Base-by-base conservation (phyloP, 2,329 filamentous ascomycete species). In the Stagonosporopsis rhizophila region DNA sequence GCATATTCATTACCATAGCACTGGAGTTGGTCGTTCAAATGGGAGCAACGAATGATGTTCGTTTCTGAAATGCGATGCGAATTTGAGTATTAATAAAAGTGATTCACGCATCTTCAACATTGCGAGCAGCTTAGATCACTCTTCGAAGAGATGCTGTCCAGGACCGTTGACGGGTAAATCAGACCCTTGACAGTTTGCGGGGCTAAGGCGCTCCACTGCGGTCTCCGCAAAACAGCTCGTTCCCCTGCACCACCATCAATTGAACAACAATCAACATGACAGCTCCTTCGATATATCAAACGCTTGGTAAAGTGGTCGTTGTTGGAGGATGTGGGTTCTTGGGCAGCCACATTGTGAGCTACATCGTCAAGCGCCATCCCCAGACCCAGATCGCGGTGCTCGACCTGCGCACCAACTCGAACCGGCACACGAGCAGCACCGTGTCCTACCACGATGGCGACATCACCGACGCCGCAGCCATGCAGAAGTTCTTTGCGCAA, bases 251-350 rank as follows among this genome's bases (percentile, higher is more conserved):
- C 53, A 54, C 45, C 55, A 51, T 34, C 48, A 56, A 49, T 45
- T 32, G 42, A 47, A 57, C 57, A 59, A 25, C 37, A 52, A 46
- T 34, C 38, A 56, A 52, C 42, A 69, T 66, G 66, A 60, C 65
- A 51, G 47, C 44, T 17, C 48, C 59, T 42, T 57, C 61, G 44
- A 50, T 55, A 8, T 61, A 62, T 12, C 62, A 68, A 20, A 75
- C 76, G 2, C 72, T 81, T 32, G 79, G 79, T 41, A 77, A 79
- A 58, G 78, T 81, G 47, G 68, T 82, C 17, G 77, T 83, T 23
- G 77, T 81, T 25, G 81, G 81, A 49, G 81, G 81, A 44, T 80
- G 80, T 55, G 81, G 82, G 20, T 83, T 83, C 60, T 70, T 84
- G 5, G 82, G 82, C 28, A 71, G 77, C 57, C 80, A 82, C 66